Evolutionary conservation across 208 protist genomes (phyloP), one percentile per base, ranked within the genome.

Genomic region (Angomonas desouzai): DNA sequence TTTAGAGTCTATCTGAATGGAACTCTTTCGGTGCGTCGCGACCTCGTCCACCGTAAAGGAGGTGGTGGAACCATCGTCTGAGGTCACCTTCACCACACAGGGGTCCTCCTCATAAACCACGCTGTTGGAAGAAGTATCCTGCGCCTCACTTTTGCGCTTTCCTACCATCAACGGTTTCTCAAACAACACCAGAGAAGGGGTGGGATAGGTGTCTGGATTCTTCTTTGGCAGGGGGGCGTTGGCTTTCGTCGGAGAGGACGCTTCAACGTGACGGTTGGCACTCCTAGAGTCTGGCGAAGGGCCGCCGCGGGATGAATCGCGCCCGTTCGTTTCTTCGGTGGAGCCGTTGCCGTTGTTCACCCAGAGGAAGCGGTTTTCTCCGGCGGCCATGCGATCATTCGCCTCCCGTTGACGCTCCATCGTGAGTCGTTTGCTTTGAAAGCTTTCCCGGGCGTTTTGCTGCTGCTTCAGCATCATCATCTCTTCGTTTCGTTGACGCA

Each of bases 31-130:
- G 62, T 81, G 75, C 13, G 62, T 68, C 2, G 79, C 47, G 10
- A 85, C 10, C 61, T 85, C 79, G 20, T 85, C 70, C 2, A 79
- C 55, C 18, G 30, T 48, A 29, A 70, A 85, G 48, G 4, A 3
- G 7, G 43, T 33, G 22, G 48, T 29, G 3, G 28, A 40, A 0
- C 66, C 72, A 3, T 23, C 56, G n/a, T 48, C 20, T 13, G 28
- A 25, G 40, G 66, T 59, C 40, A 62, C 58, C 23, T 25, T 58
- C 0, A 65, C 20, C 23, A 74, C 74, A 0, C 29, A 72, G 30
- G 64, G 28, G 10, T 48, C 47, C 25, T 76, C 49, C 13, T 57
- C 49, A 60, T 64, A 66, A 34, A 68, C 70, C 25, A 79, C 62
- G 0, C 68, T 56, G 29, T 70, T 70, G 49, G 30, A 53, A 11